phyloP scores from a whole-genome alignment of 2,329 filamentous ascomycete genomes.

The Ceratocystis alfenasii region DNA sequence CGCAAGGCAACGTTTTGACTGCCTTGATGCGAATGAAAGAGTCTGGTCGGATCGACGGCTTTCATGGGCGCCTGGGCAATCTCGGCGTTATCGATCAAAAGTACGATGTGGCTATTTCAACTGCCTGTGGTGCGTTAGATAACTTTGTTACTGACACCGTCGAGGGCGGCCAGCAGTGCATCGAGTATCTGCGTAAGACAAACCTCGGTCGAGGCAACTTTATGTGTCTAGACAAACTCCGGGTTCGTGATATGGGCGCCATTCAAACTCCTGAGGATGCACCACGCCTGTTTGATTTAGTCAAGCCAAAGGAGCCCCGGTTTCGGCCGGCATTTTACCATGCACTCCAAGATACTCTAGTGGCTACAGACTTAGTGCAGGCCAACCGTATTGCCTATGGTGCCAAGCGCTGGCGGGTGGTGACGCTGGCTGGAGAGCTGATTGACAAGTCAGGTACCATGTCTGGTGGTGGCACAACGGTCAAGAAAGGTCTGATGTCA shows the following conservation, averaged over 20 bases:
- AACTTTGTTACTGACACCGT: conserved; percentile 96
- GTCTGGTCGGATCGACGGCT: conserved; percentile 91
- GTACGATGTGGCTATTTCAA: conserved; percentile 97
- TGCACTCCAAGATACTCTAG: conserved; percentile 86
- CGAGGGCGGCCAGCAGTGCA: conserved; percentile 92
- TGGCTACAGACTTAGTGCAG: conserved; percentile 85
- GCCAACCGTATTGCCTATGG: conserved; percentile 96
- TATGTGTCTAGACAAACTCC: conserved; percentile 82
- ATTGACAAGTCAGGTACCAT: conserved; percentile 98
- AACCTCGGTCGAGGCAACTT: conserved; percentile 95
- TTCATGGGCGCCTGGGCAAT: conserved; percentile 89
- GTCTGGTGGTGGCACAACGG: conserved; percentile 87
- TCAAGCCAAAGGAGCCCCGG: conserved; percentile 75
- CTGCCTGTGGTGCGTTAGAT: conserved; percentile 79
- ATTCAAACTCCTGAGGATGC: conserved; percentile 88
- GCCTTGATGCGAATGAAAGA: conserved; percentile 91
- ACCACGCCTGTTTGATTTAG: conserved; percentile 82
- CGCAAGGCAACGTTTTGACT: conserved; percentile 80
- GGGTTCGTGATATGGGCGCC: conserved; percentile 60
- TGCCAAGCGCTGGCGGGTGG: conserved; percentile 84
- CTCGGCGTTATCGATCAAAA: conserved; percentile 84
- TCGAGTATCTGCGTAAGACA: conserved; percentile 93
- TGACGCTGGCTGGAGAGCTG: conserved; percentile 86
- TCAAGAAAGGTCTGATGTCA: conserved; percentile 90
- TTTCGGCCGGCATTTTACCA: conserved; percentile 91